Base-by-base conservation (phyloP, 495 filamentous ascomycete species). In the Parathielavia appendiculata region DNA sequence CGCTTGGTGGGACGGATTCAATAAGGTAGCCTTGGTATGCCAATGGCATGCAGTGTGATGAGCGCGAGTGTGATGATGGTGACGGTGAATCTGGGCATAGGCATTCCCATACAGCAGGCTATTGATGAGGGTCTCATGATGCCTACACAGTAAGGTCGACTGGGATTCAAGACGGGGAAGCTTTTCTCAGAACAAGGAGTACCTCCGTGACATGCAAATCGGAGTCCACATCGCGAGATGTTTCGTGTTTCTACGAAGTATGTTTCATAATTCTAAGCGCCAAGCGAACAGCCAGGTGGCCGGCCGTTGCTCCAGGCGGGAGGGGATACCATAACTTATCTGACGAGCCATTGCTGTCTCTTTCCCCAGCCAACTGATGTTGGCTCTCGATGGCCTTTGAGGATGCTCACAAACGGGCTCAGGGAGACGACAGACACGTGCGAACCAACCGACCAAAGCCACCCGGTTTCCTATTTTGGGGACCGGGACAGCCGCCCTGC, bases 1-100 rank as follows among this genome's bases (percentile, higher is more conserved):
- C n/a, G n/a, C n/a, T n/a, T n/a, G 26, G 26, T 45, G 39, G 26
- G 52, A 54, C 52, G n/a, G 23, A 54, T 54, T 54, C n/a, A n/a
- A n/a, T n/a, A n/a, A n/a, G n/a, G n/a, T 54, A 48, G 45, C 13
- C 26, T 3, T 3, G 26, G 26, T 30, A 48, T 48, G 45, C 47
- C 30, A 23, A 14, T 12, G 47, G 47, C 12, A 30, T 54, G 52
- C 52, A 54, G 52, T 54, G 52, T 49, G 47, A 49, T 49, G 13
- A 13, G 45, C 17, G 47, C 9, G 26, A 32, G 14, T 22, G 30
- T 16, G 20, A 23, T 32, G 45, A 47, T 14, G 45, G 47, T 6
- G 30, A 19, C 9, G 7, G 30, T n/a, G 26, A 16, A 39, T n/a
- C 36, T 16, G 36, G 14, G 4, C 36, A 16, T 5, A 11, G 14